Base-by-base conservation (phyloP, 225 moss, liverwort and hornwort genomes). In the Polytrichum formosum region DNA sequence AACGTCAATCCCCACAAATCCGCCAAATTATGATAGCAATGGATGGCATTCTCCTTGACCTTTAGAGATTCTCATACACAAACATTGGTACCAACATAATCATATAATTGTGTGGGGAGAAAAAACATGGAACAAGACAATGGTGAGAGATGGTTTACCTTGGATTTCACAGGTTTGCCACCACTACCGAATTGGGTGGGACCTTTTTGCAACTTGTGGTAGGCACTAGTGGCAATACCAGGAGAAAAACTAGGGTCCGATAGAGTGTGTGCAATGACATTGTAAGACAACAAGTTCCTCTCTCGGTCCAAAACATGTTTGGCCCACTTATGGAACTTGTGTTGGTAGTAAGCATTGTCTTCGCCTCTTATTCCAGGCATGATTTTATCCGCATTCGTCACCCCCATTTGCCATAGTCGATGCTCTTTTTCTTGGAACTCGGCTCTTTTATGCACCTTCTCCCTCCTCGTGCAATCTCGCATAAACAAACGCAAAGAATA, bases 251-350 rank as follows among this genome's bases (percentile, higher is more conserved):
- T 83, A 2, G 64, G 76, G 2, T 76, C 72, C 0, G 2, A 8
- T 46, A 53, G 7, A 4, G 22, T 23, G 67, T 66, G 46, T 19
- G 68, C 70, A 5, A 82, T 53, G 3, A 76, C 25, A 54, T 68
- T 91, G 23, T 87, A 75, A 0, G 73, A 84, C n/a, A 92, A 70
- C 20, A 92, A 28, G 0, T 68, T 77, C 18, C 77, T 87, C 1
- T 95, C 92, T 5, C 84, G 79, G 19, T 81, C 54, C 29, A 95
- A 74, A 0, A 95, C 84, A 26, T 85, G 55, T 16, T 79, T 72
- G 1, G 89, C 89, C 89, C 92, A 92, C 20, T 10, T 67, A 1
- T 91, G 81, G 68, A 92, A 92, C 37, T 92, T 91, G 7, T 66
- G 13, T 18, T 75, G 67, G 18, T 91, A 91, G 5, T 90, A 84